Evolutionary conservation across 2,329 filamentous ascomycete genomes (phyloP).

Genomic region (Colletotrichum cereale): DNA sequence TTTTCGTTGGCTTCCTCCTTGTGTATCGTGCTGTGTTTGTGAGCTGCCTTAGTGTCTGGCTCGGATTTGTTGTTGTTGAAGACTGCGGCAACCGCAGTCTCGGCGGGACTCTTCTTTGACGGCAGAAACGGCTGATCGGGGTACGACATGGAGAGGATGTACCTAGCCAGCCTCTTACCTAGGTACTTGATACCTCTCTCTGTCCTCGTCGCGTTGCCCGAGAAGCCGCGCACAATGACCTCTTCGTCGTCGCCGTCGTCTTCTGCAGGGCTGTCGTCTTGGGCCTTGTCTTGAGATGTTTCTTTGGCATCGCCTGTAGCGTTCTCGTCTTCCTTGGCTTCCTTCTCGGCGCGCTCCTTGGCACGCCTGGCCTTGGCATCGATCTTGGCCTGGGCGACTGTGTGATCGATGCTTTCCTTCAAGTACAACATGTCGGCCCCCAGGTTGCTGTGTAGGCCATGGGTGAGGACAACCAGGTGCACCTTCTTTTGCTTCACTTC

Average conservation of each 20-base stretch:
- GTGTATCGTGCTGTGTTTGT: conserved; percentile 73
- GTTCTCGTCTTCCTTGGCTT: conserved; percentile 24
- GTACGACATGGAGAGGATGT: conserved; percentile 89
- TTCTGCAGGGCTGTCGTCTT: conserved; percentile 33
- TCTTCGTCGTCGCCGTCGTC: conserved; percentile 74
- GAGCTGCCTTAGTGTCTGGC: conserved; percentile 59
- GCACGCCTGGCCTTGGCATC: conserved; percentile 74
- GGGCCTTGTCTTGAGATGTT: background rate
- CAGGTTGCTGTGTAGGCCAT: conserved; percentile 95
- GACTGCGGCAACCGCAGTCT: conserved; percentile 47
- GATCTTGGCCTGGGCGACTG: conserved; percentile 78
- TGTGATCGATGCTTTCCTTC: conserved; percentile 95
- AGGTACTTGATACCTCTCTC: conserved; percentile 97
- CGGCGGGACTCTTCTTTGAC: conserved; percentile 62
- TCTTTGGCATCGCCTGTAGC: background rate
- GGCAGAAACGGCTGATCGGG: conserved; percentile 93
- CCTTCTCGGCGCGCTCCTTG: conserved; percentile 57
- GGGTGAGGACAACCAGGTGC: conserved; percentile 91
- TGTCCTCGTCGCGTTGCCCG: conserved; percentile 89
- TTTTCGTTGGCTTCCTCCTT: conserved; percentile 50
- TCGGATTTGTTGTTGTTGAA: conserved; percentile 58
- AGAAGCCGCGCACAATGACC: conserved; percentile 90
- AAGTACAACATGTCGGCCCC: conserved; percentile 96
- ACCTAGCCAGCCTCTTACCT: conserved; percentile 92
- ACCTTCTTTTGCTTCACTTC: conserved; percentile 78